phyloP scores from a whole-genome alignment of 2,329 filamentous ascomycete species.

The Monilinia polystroma region DNA sequence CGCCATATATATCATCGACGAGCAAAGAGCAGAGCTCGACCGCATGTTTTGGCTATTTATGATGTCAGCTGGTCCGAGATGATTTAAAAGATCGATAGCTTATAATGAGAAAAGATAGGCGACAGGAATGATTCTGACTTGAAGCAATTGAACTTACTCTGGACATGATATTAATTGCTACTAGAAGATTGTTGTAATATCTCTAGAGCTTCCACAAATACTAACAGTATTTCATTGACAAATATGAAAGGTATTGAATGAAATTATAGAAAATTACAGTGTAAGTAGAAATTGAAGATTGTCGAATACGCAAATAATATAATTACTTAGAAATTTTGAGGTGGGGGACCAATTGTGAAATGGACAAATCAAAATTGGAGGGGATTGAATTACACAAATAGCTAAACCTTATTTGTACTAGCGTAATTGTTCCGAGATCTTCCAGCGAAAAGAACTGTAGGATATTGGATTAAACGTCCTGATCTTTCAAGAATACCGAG shows the following conservation, averaged over 20 bases:
- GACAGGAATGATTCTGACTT: constrained; percentile 24
- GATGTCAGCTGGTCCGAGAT: background rate
- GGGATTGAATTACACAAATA: constrained; percentile 7
- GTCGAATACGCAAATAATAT: constrained; percentile 8
- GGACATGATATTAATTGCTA: constrained; percentile 55
- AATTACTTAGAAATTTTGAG: constrained; percentile 23
- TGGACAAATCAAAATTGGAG: constrained; percentile 19
- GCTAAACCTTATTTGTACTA: constrained; percentile 11
- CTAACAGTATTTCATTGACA: constrained; percentile 56
- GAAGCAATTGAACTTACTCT: constrained; percentile 49
- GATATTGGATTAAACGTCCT: constrained; percentile 21
- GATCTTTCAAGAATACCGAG: constrained; percentile 26
- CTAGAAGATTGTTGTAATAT: constrained; percentile 74
- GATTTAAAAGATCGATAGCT: background rate
- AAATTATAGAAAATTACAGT: constrained; percentile 12
- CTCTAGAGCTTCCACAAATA: constrained; percentile 70
- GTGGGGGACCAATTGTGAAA: constrained; percentile 19
- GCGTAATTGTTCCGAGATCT: constrained; percentile 24
- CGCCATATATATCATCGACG: constrained; percentile 85
- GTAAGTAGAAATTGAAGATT: constrained; percentile 15
- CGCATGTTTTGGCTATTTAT: constrained; percentile 63
- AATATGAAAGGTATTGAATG: constrained; percentile 4
- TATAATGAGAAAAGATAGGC: constrained; percentile 32
- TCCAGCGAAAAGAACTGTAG: constrained; percentile 30
- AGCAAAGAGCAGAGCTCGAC: constrained; percentile 88